Conservation (phyloP, 441 rosid species). For the Biscutella auriculata region DNA sequence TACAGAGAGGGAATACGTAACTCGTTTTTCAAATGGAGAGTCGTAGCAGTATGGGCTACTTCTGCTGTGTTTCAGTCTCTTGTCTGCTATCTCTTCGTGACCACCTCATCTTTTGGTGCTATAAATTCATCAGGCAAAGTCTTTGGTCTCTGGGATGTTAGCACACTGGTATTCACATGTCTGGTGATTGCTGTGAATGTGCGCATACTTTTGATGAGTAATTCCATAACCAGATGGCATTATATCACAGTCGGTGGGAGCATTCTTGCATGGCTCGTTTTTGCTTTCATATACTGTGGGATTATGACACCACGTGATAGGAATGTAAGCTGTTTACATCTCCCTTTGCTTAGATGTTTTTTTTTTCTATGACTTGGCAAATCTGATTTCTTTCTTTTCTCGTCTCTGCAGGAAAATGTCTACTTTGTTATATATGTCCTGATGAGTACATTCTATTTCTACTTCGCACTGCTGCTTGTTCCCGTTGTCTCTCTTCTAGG, state of each 20-base stretch:
- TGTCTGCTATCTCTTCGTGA: conserved; percentile 60
- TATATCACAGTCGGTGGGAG: conserved; percentile 86
- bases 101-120: conserved; percentile 46
- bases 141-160: conserved; percentile 94
- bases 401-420: conserved; percentile 63
- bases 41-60: conserved; percentile 78
- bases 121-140: conserved; percentile 72
- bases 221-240: conserved; percentile 92
- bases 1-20: conserved; percentile 87
- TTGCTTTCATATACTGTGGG: conserved; percentile 64
- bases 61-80: conserved; percentile 89
- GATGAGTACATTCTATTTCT: conserved; percentile 89
- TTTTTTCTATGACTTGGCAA: background rate
- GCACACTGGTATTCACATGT: conserved; percentile 96
- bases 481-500: conserved; percentile 77
- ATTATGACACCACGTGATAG: conserved; percentile 37
- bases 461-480: conserved; percentile 60
- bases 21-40: conserved; percentile 85
- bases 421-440: conserved; percentile 71
- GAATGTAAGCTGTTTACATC: conserved; percentile 48
- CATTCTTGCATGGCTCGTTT: conserved; percentile 81
- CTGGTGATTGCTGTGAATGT: conserved; percentile 85
- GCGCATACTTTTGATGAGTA: conserved; percentile 94
- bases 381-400: background rate
- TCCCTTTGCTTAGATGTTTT: no score